Evolutionary conservation across 148 eudicot species (phyloP), one percentile per base, ranked within the genome.

Genomic region (Nepenthes gracilis): DNA sequence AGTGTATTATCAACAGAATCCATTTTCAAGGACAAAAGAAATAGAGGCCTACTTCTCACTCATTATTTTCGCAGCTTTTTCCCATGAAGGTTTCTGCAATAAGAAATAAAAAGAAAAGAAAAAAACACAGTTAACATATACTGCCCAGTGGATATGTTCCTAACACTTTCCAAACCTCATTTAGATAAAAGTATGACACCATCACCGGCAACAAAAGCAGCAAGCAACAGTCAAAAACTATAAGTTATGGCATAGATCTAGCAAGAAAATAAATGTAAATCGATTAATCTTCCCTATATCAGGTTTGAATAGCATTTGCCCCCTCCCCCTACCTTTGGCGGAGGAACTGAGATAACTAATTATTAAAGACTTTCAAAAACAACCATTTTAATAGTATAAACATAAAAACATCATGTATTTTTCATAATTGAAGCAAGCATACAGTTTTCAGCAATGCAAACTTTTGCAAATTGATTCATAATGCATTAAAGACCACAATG

Each of bases 81-180:
- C 99, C 96, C 96, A 93, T 66, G 98, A 77, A 68, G 91, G 96
- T 86, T 82, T 88, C 99, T 93, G 96, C 62, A 73, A 73, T 43
- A 65, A 40, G 62, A 13, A 64, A 6, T 12, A 11, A 36, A 34
- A 34, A 35, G 47, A 32, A 12, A 23, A 50, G 0, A 23, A 43
- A 50, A 33, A 35, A 13, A 38, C 35, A 40, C 2, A 45, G 6
- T 35, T 33, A 49, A 36, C 43, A 67, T 54, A 35, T 34, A 64
- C n/a, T 54, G 23, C 50, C 6, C 23, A 13, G 40, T 35, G 6
- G 9, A 33, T 4, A 33, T 2, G 2, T 57, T 36, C 43, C 12
- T 36, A 57, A 9, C 4, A 8, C 4, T 3, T 3, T 40, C 45
- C 45, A 4, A 40, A 40, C 6, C 45, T 40, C 45, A 40, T 40